phyloP scores from a whole-genome alignment of 192 early-diverging fungal genomes.

The Backusella psychrophila region DNA sequence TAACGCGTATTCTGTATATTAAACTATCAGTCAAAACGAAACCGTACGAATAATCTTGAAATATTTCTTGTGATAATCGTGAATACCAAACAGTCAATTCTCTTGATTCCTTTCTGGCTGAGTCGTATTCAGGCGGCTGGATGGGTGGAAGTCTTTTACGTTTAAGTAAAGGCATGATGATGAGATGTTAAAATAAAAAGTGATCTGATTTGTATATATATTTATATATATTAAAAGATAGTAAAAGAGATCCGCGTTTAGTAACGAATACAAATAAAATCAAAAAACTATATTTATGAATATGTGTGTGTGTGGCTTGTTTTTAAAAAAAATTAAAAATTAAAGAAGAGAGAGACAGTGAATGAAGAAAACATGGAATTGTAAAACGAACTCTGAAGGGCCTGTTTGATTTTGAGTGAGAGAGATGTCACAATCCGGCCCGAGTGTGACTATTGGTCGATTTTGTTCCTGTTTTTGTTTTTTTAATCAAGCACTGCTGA shows the following conservation, averaged over 20 bases:
- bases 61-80: constrained; percentile 54
- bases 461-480: neutral
- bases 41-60: constrained; percentile 51
- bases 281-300: neutral
- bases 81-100: constrained; percentile 51
- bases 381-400: neutral
- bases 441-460: neutral
- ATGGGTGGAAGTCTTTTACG: constrained; percentile 25
- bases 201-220: neutral
- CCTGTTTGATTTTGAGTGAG: neutral
- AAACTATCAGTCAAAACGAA: constrained; percentile 16
- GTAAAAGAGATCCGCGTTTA: constrained; percentile 1
- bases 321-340: neutral
- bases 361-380: neutral
- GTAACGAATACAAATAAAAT: neutral
- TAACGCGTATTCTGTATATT: neutral
- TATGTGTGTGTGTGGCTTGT: neutral
- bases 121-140: constrained; percentile 14
- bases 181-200: neutral
- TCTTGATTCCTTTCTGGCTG: constrained; percentile 19
- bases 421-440: neutral
- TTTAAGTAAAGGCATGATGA: constrained; percentile 34
- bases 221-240: neutral
- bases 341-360: constrained; percentile 1
- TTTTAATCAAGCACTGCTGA: neutral